Conservation (phyloP, 139 green algal species). For the Auxenochlorella protothecoides region DNA sequence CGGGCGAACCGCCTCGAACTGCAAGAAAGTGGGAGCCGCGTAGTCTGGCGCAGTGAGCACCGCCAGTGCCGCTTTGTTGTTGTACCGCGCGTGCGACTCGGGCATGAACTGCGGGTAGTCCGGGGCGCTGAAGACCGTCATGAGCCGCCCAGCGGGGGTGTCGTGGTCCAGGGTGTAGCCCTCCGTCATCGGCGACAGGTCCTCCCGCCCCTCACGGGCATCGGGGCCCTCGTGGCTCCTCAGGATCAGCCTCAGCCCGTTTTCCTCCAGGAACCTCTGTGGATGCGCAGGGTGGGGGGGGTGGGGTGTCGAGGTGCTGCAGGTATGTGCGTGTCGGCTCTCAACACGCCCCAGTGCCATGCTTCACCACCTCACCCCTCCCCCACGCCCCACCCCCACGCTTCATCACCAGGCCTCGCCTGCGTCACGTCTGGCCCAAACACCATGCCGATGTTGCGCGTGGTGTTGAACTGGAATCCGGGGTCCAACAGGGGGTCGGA, state of each 20-base stretch:
- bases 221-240: conserved; percentile 86
- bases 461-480: conserved; percentile 63
- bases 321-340: too few relatives aligned
- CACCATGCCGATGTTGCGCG: conserved; percentile 72
- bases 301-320: too few relatives aligned
- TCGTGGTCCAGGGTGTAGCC: conserved; percentile 82
- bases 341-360: too few relatives aligned
- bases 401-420: background rate
- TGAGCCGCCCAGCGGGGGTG: conserved; percentile 53
- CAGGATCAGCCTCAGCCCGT: conserved; percentile 55
- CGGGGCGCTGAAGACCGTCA: conserved; percentile 84
- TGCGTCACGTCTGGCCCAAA: conserved; percentile 75
- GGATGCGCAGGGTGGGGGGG: too few relatives aligned
- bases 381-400: too few relatives aligned
- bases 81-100: conserved; percentile 2
- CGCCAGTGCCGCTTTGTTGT: conserved; percentile 62
- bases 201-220: conserved; percentile 58
- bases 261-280: conserved; percentile 40
- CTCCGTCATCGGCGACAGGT: conserved; percentile 53
- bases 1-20: conserved; percentile 51
- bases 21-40: conserved; percentile 31
- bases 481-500: conserved; percentile 57
- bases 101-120: conserved; percentile 81
- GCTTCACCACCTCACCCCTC: too few relatives aligned
- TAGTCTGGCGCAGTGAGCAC: conserved; percentile 48